phyloP scores from a whole-genome alignment of 164 flowering plant genomes.

The Nymphaea colorata region DNA sequence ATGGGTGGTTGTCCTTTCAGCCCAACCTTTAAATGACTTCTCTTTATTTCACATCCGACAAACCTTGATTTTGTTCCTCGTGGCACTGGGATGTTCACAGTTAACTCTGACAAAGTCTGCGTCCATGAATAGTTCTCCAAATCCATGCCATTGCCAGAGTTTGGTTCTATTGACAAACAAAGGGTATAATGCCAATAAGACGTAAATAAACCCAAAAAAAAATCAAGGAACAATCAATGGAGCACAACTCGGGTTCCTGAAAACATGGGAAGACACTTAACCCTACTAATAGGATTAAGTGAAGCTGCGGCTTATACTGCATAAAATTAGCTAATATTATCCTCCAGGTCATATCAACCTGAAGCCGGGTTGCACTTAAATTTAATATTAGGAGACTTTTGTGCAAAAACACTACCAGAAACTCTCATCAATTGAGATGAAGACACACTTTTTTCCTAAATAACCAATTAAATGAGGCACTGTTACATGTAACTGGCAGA shows the following conservation, averaged over 20 bases:
- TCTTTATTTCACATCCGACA: slow-evolving; percentile 72
- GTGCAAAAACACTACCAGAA: too few species aligned
- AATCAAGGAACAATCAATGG: background rate
- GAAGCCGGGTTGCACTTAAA: too few species aligned
- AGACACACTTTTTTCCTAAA: too few species aligned
- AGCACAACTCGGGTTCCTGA: background rate
- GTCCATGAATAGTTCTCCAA: slow-evolving; percentile 88
- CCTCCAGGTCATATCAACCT: too few species aligned
- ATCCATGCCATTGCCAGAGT: slow-evolving; percentile 82
- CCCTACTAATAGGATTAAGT: background rate
- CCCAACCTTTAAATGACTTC: slow-evolving; percentile 72
- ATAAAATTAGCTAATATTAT: too few species aligned
- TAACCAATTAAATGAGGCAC: too few species aligned
- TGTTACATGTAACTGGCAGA: too few species aligned
- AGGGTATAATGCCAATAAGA: background rate
- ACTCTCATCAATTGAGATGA: too few species aligned
- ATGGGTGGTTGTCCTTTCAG: slow-evolving; percentile 87
- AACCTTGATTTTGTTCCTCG: slow-evolving; percentile 74
- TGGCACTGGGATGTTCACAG: slow-evolving; percentile 60
- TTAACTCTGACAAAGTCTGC: slow-evolving; percentile 75
- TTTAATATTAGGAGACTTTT: too few species aligned
- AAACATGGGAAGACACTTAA: background rate
- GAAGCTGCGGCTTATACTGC: background rate
- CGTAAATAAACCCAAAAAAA: background rate
- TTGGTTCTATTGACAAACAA: slow-evolving; percentile 40